Evolutionary conservation across 2,329 filamentous ascomycete species (phyloP).

Genomic region (Penicillium sp.): DNA sequence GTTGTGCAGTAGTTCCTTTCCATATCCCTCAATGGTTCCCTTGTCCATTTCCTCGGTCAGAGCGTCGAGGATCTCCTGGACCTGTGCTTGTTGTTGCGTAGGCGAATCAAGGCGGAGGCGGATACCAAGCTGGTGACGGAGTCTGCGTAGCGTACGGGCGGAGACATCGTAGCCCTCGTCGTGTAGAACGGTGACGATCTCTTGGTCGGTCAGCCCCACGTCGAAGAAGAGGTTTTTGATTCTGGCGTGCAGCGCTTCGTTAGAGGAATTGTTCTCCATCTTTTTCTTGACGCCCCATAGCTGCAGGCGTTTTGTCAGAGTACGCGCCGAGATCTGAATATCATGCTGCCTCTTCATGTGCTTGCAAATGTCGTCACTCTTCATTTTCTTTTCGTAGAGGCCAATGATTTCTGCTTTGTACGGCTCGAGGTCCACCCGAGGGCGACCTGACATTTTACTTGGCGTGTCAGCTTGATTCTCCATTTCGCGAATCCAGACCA

Average conservation of each 20-base stretch:
- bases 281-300: conserved; percentile 9
- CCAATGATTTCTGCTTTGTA: conserved; percentile 4
- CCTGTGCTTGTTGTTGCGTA: conserved; percentile 5
- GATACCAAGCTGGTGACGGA: conserved; percentile 7
- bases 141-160: conserved; percentile 3
- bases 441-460: background rate
- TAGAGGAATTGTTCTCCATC: conserved; percentile 1
- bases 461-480: background rate
- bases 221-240: conserved; percentile 13
- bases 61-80: conserved; percentile 4
- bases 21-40: conserved; percentile 12
- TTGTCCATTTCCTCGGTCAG: conserved; percentile 8
- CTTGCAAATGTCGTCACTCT: conserved; percentile 6
- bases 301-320: conserved; percentile 9
- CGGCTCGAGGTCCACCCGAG: conserved; percentile 3
- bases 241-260: conserved; percentile 4
- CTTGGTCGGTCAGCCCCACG: conserved; percentile 7
- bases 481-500: background rate
- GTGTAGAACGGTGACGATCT: conserved; percentile 11
- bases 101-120: conserved; percentile 5
- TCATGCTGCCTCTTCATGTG: conserved; percentile 5
- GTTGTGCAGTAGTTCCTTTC: conserved; percentile 8
- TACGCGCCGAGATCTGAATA: conserved; percentile 7
- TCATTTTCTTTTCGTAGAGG: conserved; percentile 6
- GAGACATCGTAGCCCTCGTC: conserved; percentile 9